These are phyloP conservation scores for Mycena crocata DNA, from an alignment of 768 basidiomycete species.

Conservation along the genomic window DNA sequence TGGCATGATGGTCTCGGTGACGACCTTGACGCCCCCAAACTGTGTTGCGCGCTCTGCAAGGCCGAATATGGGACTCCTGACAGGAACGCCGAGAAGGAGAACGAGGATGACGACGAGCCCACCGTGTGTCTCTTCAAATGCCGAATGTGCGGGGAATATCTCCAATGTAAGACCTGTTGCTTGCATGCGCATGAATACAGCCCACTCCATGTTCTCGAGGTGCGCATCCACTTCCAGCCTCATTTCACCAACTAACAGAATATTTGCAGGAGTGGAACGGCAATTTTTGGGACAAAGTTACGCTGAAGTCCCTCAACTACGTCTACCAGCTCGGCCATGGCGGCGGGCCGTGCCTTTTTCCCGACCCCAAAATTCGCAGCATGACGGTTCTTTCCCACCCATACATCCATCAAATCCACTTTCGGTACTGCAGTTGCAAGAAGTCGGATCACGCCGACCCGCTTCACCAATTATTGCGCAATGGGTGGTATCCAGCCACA, in stretches of 20 bases:
- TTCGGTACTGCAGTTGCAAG: neutral
- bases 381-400: neutral
- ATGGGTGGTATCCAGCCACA: neutral
- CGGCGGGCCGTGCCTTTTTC: neutral
- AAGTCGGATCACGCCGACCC: neutral
- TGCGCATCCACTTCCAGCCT: no score
- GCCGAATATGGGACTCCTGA: no score
- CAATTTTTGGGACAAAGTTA: neutral
- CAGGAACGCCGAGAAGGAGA: no score
- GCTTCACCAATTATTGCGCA: neutral
- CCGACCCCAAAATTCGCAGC: neutral
- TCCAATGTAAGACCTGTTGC: neutral
- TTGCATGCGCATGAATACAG: neutral
- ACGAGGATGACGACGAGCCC: neutral
- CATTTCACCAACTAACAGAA: neutral
- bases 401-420: neutral
- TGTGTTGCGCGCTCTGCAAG: constrained; percentile 6
- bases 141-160: neutral
- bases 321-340: constrained; percentile 1
- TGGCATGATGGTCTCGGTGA: constrained; percentile 16
- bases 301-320: neutral
- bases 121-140: constrained; percentile 2
- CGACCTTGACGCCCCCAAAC: neutral
- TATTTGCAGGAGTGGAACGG: neutral
- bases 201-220: neutral